Evolutionary conservation across 2,329 filamentous ascomycete species (phyloP).

Genomic region (Bimuria novae-zelandiae): DNA sequence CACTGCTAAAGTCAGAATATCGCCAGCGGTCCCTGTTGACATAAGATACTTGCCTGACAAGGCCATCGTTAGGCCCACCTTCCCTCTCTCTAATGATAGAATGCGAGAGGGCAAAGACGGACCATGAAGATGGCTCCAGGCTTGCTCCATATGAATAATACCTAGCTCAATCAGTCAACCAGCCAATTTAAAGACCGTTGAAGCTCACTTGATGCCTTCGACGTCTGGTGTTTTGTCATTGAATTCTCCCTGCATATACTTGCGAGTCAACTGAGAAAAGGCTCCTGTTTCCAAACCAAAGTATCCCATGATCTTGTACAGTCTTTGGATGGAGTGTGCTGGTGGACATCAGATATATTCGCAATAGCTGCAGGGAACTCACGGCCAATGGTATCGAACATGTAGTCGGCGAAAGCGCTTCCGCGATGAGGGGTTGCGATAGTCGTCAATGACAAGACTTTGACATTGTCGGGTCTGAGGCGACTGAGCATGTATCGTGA

Average conservation of each 20-base stretch:
- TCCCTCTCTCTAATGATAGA: conserved; percentile 59
- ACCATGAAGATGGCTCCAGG: conserved; percentile 60
- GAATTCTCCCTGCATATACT: conserved; percentile 63
- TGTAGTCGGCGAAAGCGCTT: conserved; percentile 65
- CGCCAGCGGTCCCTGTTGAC: background rate
- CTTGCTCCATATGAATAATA: conserved; percentile 69
- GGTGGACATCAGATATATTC: conserved; percentile 19
- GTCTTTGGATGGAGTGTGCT: conserved; percentile 55
- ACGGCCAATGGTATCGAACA: conserved; percentile 63
- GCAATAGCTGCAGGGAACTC: conserved; percentile 31
- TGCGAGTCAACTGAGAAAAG: conserved; percentile 64
- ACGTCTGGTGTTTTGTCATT: conserved; percentile 63
- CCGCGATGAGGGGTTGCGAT: conserved; percentile 66
- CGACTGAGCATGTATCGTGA: conserved; percentile 67
- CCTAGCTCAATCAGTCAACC: conserved; percentile 11
- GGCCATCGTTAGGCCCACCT: conserved; percentile 64
- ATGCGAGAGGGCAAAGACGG: conserved; percentile 62
- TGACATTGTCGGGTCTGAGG: conserved; percentile 66
- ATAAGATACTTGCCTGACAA: conserved; percentile 55
- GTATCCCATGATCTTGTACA: conserved; percentile 60
- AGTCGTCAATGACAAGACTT: conserved; percentile 71
- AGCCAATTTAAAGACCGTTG: background rate
- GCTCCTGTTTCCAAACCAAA: conserved; percentile 63
- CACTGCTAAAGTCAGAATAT: conserved; percentile 40
- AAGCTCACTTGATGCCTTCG: conserved; percentile 53